Percentiles rank a stretch among this genome's conserved stretches.
These are phyloP conservation scores for Helotiales sp. DNA, from an alignment of 2,329 filamentous ascomycete species.

Conservation along the genomic window DNA sequence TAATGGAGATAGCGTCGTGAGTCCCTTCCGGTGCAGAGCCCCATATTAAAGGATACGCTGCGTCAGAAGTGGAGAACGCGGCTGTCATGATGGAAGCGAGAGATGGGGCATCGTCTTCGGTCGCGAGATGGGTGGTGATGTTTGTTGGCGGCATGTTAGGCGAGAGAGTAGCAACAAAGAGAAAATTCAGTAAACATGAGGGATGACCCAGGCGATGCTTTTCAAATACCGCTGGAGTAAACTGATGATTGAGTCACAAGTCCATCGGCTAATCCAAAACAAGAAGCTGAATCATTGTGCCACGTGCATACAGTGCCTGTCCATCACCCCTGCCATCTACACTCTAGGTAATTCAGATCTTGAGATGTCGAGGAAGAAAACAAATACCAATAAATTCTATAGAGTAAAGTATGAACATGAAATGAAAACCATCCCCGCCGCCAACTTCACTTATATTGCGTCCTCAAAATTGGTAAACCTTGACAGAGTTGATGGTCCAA, in stretches of 20 bases:
- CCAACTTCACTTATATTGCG: neutral
- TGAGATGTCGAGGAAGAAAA: neutral
- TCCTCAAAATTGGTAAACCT: conserved; percentile 34
- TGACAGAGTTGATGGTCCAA: conserved; percentile 38
- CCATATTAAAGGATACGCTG: conserved; percentile 31
- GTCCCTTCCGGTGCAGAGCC: conserved; percentile 15
- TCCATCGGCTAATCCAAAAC: neutral
- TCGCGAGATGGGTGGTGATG: conserved; percentile 14
- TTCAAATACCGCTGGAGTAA: neutral
- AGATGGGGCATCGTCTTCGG: conserved; percentile 18
- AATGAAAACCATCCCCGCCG: neutral
- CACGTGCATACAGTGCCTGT: neutral
- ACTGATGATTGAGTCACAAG: neutral
- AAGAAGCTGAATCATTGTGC: neutral
- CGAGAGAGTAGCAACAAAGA: too few relatives aligned
- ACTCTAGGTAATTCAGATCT: neutral
- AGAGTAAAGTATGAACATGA: neutral
- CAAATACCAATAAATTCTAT: neutral
- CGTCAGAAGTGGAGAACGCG: conserved; percentile 26
- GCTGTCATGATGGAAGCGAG: conserved; percentile 28
- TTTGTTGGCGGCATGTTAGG: conserved; percentile 16
- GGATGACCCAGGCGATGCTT: neutral
- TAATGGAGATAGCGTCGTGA: conserved; percentile 22
- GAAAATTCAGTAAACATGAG: neutral
- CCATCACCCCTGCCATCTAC: neutral